These are phyloP conservation scores for Hansfordia pulvinata DNA, from an alignment of 2,329 filamentous ascomycete species.

Conservation along the genomic window DNA sequence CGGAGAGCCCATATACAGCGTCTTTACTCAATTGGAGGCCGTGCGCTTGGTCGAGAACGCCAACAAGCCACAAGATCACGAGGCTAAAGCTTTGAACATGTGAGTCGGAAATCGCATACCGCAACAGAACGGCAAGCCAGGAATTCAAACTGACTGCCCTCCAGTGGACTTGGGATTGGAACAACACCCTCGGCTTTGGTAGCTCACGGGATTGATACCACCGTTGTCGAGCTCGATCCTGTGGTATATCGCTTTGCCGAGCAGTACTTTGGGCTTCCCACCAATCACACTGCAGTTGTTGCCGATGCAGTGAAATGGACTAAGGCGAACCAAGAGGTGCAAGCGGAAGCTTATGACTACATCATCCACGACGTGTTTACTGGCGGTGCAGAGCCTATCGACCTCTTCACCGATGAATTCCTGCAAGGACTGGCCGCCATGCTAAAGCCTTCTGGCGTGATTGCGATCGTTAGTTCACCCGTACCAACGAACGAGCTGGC, in stretches of 20 bases:
- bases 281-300: constrained; percentile 68
- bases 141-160: constrained; percentile 9
- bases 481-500: not conserved
- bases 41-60: constrained; percentile 62
- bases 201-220: constrained; percentile 79
- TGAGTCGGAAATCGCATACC: constrained; percentile 30
- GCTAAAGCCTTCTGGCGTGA: constrained; percentile 64
- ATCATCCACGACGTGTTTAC: constrained; percentile 98
- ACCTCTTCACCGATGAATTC: constrained; percentile 81
- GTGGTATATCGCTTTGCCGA: constrained; percentile 72
- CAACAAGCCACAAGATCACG: constrained; percentile 38
- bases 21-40: constrained; percentile 93
- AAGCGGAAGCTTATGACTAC: constrained; percentile 59
- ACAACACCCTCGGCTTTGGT: constrained; percentile 82
- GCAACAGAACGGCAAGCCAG: not conserved
- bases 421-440: constrained; percentile 56
- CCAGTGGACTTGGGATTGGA: constrained; percentile 77
- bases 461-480: constrained; percentile 61
- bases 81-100: constrained; percentile 76
- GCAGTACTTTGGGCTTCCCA: constrained; percentile 68
- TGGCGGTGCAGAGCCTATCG: constrained; percentile 79
- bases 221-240: constrained; percentile 89
- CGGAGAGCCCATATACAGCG: constrained; percentile 80
- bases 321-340: constrained; percentile 24
- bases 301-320: constrained; percentile 69